phyloP scores from a whole-genome alignment of 495 filamentous ascomycete species.

The Letharia lupina region DNA sequence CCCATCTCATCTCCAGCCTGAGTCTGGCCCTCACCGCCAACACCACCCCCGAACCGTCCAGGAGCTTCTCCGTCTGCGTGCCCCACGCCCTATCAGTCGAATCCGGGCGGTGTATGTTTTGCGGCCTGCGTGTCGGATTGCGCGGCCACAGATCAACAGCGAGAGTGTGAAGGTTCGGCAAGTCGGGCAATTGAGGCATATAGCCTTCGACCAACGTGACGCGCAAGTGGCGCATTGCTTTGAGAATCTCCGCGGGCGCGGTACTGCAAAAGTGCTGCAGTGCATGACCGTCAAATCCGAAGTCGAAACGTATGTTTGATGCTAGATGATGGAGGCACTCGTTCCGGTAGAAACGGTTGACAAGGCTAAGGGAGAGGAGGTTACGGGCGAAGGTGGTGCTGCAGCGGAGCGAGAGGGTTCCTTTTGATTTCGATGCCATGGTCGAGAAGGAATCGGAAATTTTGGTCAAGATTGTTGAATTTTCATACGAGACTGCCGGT shows the following conservation, averaged over 20 bases:
- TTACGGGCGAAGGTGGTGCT: neutral
- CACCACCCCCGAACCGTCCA: neutral
- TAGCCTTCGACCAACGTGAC: neutral
- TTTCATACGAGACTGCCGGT: too few relatives aligned
- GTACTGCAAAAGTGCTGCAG: neutral
- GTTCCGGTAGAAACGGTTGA: neutral
- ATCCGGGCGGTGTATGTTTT: neutral
- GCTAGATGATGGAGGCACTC: neutral
- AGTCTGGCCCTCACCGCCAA: neutral
- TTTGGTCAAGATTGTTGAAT: neutral
- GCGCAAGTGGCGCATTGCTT: neutral
- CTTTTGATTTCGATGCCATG: neutral
- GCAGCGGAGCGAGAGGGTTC: neutral
- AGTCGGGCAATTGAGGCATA: neutral
- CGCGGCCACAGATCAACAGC: neutral
- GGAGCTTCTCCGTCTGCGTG: neutral
- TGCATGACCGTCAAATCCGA: neutral
- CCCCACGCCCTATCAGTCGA: neutral
- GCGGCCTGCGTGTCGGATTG: neutral
- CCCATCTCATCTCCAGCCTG: neutral
- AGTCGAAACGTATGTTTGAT: neutral
- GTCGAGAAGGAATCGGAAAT: neutral
- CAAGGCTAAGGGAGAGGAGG: neutral
- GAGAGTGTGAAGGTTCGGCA: neutral
- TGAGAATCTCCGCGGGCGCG: neutral